Conservation (phyloP, 2,329 filamentous ascomycete species). For the Beauveria sp. region DNA sequence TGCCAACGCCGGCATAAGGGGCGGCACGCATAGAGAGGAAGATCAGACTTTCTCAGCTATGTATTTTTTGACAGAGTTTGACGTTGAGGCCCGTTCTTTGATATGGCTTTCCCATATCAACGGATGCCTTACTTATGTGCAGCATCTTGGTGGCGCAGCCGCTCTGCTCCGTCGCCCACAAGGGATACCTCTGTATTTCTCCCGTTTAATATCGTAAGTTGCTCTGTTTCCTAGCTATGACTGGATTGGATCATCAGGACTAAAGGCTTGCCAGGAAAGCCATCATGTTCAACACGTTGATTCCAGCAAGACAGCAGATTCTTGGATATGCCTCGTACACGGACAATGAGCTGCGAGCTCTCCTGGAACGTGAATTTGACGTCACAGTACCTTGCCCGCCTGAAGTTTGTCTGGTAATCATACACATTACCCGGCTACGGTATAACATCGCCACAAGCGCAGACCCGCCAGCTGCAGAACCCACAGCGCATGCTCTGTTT, state of each 20-base stretch:
- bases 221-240: neutral
- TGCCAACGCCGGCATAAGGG: neutral
- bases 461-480: neutral
- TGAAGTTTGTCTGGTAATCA: neutral
- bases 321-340: neutral
- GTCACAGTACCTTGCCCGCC: neutral
- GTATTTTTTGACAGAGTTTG: too few species aligned
- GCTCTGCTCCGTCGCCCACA: too few species aligned
- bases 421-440: neutral
- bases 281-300: neutral
- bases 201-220: neutral
- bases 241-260: neutral
- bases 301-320: neutral
- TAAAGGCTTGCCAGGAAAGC: neutral
- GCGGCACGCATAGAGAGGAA: too few species aligned
- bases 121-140: neutral
- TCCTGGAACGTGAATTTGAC: neutral
- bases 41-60: too few species aligned
- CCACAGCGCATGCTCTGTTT: neutral
- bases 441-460: neutral
- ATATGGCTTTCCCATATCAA: neutral
- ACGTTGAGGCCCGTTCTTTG: neutral
- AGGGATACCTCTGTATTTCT: neutral
- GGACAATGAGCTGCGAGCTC: neutral
- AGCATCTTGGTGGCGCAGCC: too few species aligned